phyloP scores from a whole-genome alignment of 140 eudicot genomes.

The Bidens hawaiensis region DNA sequence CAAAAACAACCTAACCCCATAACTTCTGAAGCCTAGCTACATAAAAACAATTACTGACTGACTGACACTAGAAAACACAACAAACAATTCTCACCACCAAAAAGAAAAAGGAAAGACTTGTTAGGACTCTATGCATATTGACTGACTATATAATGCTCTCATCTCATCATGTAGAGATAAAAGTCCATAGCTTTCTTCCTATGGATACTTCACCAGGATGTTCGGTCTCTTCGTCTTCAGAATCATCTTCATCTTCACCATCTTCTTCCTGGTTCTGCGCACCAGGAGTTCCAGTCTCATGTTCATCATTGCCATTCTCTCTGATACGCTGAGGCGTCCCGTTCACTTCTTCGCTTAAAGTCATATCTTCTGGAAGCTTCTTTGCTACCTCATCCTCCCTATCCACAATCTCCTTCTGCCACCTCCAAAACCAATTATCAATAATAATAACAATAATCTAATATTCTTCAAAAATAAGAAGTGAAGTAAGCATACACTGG shows the following conservation, averaged over 20 bases:
- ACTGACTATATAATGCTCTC: not conserved
- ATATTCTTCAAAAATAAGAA: not conserved
- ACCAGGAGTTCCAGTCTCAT: conserved; percentile 31
- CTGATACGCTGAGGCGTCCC: conserved; percentile 50
- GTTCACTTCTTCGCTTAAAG: conserved; percentile 71
- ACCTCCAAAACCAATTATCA: not conserved
- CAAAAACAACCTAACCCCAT: conserved; percentile 20
- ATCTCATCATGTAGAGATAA: conserved; percentile 56
- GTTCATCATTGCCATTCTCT: conserved; percentile 33
- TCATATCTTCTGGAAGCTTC: conserved; percentile 29
- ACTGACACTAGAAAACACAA: conserved; percentile 10
- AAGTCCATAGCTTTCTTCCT: conserved; percentile 85
- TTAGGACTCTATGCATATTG: conserved; percentile 24
- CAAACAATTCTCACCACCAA: conserved; percentile 27
- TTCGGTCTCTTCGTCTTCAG: conserved; percentile 50
- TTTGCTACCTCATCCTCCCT: conserved; percentile 27
- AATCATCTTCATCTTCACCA: conserved; percentile 28
- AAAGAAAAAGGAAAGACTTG: conserved; percentile 21
- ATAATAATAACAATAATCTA: not conserved
- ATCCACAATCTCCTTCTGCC: conserved; percentile 40
- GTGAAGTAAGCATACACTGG: conserved; percentile 30
- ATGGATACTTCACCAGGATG: conserved; percentile 97
- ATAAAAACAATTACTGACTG: conserved; percentile 14
- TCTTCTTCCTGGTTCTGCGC: conserved; percentile 24
- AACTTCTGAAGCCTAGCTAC: conserved; percentile 27